Conservation (phyloP, 352 stramenopile species). For the Pythium coloratum region DNA sequence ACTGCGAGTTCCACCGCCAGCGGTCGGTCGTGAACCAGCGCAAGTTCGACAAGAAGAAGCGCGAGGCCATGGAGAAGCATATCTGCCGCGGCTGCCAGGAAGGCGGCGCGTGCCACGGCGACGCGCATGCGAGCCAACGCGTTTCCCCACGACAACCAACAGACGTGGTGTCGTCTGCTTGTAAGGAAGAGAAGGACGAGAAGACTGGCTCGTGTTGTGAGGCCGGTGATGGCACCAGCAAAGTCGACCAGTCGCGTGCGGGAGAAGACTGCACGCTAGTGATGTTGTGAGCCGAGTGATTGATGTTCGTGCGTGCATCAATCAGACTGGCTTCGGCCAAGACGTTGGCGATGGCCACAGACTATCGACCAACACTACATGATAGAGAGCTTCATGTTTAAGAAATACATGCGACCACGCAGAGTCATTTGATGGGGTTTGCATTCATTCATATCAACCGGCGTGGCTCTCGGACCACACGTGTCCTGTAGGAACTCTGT, state of each 20-base stretch:
- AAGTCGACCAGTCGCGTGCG: background rate
- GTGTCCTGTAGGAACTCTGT: background rate
- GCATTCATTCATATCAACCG: conserved; percentile 1
- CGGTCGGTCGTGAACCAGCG: conserved; percentile 61
- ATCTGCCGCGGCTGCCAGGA: background rate
- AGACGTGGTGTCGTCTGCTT: background rate
- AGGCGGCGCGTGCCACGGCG: background rate
- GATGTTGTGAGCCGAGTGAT: background rate
- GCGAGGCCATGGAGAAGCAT: background rate
- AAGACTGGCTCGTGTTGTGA: background rate
- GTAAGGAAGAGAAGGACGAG: background rate
- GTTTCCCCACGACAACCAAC: background rate
- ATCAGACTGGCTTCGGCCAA: background rate
- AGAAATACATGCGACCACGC: background rate
- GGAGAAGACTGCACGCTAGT: background rate
- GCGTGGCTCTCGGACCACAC: background rate
- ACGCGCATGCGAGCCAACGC: background rate
- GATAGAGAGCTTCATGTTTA: background rate
- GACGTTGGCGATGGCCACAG: too few species aligned
- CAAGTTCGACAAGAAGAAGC: conserved; percentile 28
- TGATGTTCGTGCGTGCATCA: background rate
- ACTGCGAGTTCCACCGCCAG: conserved; percentile 63
- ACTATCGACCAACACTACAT: background rate
- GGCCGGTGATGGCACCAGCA: background rate
- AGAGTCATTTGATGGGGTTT: background rate